Base-by-base conservation (phyloP, 2,329 filamentous ascomycete species). In the Trichoderma cornu-damae region DNA sequence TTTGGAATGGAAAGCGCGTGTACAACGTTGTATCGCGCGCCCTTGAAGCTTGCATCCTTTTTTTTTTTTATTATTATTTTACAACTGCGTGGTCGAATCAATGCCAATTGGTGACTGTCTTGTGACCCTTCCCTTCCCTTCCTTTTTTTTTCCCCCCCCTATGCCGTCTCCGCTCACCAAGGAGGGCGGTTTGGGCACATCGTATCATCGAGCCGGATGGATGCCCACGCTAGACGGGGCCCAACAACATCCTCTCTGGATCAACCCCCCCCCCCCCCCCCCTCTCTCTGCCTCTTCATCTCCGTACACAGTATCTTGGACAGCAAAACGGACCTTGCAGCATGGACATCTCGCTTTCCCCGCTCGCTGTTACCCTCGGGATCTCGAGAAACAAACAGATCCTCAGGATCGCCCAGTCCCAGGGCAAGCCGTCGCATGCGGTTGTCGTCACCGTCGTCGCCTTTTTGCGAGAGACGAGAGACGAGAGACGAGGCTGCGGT, bases 21-120 rank as follows among this genome's bases (percentile, higher is more conserved):
- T 55, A 47, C 51, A 55, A 46, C 51, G 51, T 55, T 55, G 51
- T 55, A 55, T 55, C 43, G 44, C 44, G 53, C n/a, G n/a, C n/a
- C 53, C 53, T 35, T 56, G 42, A 32, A 49, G 53, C 53, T 56
- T 56, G 53, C 53, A 49, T 56, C 35, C 53, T 43, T 49, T n/a
- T n/a, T n/a, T n/a, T n/a, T n/a, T n/a, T n/a, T n/a, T n/a, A n/a
- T n/a, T n/a, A n/a, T n/a, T n/a, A 35, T 32, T 26, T 35, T 48
- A 49, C 42, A 48, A 56, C 44, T 44, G 53, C 53, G 43, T 56
- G 53, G 43, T 24, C 53, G 35, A 38, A 49, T 20, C 35, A 56
- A 30, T 24, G 34, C 34, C 20, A 49, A 40, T 55, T 32, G 32
- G 35, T 42, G 24, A 20, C 53, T 44, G 42, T 42, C 53, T 49